Evolutionary conservation across 768 basidiomycete species (phyloP), one percentile per base, ranked within the genome.

Genomic region (Leccinum aurantiacum): DNA sequence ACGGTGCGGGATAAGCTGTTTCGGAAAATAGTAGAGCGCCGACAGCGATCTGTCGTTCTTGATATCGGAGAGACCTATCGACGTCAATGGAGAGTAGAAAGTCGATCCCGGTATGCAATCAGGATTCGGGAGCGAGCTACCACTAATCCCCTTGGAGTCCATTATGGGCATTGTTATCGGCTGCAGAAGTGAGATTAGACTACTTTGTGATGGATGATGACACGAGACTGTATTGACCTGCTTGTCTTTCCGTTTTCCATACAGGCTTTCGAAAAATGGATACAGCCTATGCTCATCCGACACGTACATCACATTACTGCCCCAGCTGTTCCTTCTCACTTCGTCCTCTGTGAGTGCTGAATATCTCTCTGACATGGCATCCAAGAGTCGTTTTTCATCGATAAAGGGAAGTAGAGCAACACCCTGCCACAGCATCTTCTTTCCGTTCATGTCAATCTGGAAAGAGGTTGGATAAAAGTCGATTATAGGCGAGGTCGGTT

Each of bases 401-500:
- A 99, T 98, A 79, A 98, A 99, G 0, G 97, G 95, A 22, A 99
- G 79, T 9, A 99, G 79, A 0, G 97, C 95, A 58, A 99, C 94
- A 56, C 97, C 97, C 74, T 99, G 96, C 97, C 97, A 99, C 7
- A 91, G 82, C 95, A 98, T 98, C 76, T 91, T 92, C 78, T 98
- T 98, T 60, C 97, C 97, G 69, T 99, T 99, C 97, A 99, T 99
- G 74, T 99, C 97, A 69, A 98, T 89, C 66, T 95, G 86, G 73
- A 99, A 99, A 15, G 89, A 85, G 0, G 80, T 63, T 0, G 96
- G 96, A 75, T 98, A 98, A 78, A 98, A 98, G 69, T 98, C 95
- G 60, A 93, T 85, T 74, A 98, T 98, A 8, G 94, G 93, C 0
- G 95, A 98, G 33, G 89, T 84, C 52, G 88, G 83, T 3, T 91